phyloP scores from a whole-genome alignment of 257 asterid species.

The Linderniella brevidens region DNA sequence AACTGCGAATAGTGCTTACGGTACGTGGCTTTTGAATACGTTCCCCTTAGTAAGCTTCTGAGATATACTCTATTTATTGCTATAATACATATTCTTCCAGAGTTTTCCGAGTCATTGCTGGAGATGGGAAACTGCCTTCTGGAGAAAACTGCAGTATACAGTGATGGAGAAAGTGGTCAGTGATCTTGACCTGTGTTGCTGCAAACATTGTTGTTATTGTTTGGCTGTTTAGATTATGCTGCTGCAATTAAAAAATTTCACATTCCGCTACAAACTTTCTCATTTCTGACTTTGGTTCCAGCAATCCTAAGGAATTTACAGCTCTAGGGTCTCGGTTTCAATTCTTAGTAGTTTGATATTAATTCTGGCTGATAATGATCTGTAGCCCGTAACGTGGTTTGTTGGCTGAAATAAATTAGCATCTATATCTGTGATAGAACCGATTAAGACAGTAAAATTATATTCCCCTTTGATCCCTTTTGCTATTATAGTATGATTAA shows the following conservation, averaged over 20 bases:
- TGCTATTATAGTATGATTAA: no score
- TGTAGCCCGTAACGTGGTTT: no score
- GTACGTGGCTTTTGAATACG: constrained; percentile 20
- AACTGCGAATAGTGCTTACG: constrained; percentile 81
- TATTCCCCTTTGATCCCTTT: no score
- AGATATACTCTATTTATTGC: neutral
- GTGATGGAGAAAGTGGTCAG: constrained; percentile 64
- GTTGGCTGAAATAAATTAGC: no score
- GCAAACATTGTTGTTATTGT: constrained; percentile 2
- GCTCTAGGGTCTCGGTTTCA: no score
- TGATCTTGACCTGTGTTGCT: constrained; percentile 10
- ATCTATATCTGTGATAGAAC: no score
- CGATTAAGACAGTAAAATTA: no score
- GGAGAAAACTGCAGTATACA: constrained; percentile 62
- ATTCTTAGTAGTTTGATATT: no score
- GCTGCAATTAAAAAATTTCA: neutral
- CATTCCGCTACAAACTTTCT: neutral
- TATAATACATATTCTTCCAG: constrained; percentile 25
- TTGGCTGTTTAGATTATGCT: neutral
- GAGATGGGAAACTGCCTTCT: constrained; percentile 88
- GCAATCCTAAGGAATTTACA: no score
- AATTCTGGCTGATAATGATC: no score
- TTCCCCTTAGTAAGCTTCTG: neutral
- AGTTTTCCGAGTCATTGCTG: constrained; percentile 82
- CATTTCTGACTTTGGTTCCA: no score